Base-by-base conservation (phyloP, 1,284 basidiomycete genomes). In the Athelia sp. region DNA sequence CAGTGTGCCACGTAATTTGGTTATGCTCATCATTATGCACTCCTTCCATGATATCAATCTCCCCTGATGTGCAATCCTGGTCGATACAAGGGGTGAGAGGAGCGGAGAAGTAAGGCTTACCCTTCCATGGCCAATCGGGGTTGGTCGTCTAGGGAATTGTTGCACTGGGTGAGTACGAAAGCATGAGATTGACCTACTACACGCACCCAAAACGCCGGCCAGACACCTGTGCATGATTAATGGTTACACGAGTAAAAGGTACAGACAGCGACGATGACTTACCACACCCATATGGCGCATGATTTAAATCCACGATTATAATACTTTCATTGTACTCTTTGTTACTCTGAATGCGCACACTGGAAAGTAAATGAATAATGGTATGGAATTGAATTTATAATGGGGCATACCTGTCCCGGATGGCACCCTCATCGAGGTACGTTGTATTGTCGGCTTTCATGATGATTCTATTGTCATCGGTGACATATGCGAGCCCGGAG, bases 11-110 rank as follows among this genome's bases (percentile, higher is more conserved):
- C 36, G 87, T 81, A 38, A 87, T 78, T 63, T 89, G 86, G 57
- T 90, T 90, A 56, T 86, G 81, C 58, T 81, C 70, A 58, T 86
- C 85, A 53, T 84, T 81, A 58, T 88, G 84, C 4, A 89, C 85
- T 6, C 86, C 84, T 68, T 90, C 87, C 19, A 90, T 75, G 48
- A 92, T 84, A 65, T 91, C 89, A 36, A 91, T 87, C 67, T 91
- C 88, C 4, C 88, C 87, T 4, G 71, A 60, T 69, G 73, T 47
- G 15, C 29, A 13, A 13, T 13, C 26, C 6, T 29, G 26, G 4
- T 29, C 26, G 26, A 6, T 13, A 29, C 6, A 21, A 40, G 6
- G 36, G n/a, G 15, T n/a, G 36, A 17, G 23, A 24, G 13, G 48
- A 46, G 24, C n/a, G 11, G 21, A 10, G 17, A 10, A 31, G 19